Evolutionary conservation across 2,329 filamentous ascomycete genomes (phyloP).

Genomic region (Talaromyces sp.): DNA sequence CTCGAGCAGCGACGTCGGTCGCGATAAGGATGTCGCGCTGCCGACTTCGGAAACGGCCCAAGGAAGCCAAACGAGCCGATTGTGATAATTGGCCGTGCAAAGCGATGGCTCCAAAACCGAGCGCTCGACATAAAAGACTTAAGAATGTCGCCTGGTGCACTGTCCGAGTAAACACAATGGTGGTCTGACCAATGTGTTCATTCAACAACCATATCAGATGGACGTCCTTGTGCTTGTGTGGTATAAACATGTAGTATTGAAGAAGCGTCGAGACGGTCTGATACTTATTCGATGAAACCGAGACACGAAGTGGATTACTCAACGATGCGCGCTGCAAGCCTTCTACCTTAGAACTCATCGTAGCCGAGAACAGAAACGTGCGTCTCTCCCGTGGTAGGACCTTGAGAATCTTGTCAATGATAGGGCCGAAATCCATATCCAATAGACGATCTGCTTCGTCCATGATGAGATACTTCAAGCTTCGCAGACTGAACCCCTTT

Average conservation of each 20-base stretch:
- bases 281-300: conserved; percentile 75
- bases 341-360: conserved; percentile 91
- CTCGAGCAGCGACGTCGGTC: conserved; percentile 89
- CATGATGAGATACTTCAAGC: conserved; percentile 85
- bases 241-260: conserved; percentile 82
- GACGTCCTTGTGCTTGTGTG: conserved; percentile 81
- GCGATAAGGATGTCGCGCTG: conserved; percentile 71
- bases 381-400: conserved; percentile 69
- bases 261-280: conserved; percentile 87
- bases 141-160: conserved; percentile 74
- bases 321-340: conserved; percentile 85
- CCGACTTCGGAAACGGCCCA: conserved; percentile 50
- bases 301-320: conserved; percentile 74
- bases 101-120: conserved; percentile 88
- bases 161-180: conserved; percentile 88
- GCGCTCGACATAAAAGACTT: conserved; percentile 68
- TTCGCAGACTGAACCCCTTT: conserved; percentile 83
- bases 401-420: conserved; percentile 89
- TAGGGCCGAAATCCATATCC: conserved; percentile 90
- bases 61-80: conserved; percentile 75
- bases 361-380: conserved; percentile 91
- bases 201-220: conserved; percentile 85
- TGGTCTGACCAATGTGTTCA: conserved; percentile 79
- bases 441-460: conserved; percentile 90
- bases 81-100: conserved; percentile 91